Conservation (phyloP, 495 filamentous ascomycete species). For the Sporormia fimetaria region DNA sequence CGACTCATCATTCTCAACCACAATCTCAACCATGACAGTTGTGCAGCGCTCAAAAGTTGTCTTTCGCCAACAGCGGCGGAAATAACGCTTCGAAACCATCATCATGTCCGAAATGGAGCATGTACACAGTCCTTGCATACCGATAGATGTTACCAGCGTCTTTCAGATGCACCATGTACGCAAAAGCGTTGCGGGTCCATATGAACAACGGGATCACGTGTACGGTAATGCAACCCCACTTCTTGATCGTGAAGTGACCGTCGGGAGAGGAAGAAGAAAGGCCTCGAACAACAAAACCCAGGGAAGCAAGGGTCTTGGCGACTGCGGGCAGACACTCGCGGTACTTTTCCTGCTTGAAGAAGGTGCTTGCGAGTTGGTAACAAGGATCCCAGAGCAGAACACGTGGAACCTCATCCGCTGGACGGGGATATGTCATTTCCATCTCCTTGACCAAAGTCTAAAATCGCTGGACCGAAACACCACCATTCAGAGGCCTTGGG, state of each 20-base stretch:
- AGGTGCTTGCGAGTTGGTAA: conserved; percentile 1
- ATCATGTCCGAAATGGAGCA: too few relatives aligned
- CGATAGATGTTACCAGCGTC: not conserved
- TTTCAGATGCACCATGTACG: not conserved
- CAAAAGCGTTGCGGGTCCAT: conserved; percentile 3
- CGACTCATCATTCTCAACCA: too few relatives aligned
- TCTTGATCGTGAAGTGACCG: conserved; percentile 1
- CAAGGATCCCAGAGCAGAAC: conserved; percentile 5
- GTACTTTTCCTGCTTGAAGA: not conserved
- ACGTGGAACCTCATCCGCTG: conserved; percentile 5
- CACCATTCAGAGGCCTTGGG: not conserved
- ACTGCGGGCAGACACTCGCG: conserved; percentile 1
- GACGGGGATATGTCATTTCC: conserved; percentile 1
- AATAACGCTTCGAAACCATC: too few relatives aligned
- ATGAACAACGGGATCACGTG: conserved; percentile 6
- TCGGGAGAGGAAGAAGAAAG: conserved; percentile 1
- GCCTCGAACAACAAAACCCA: conserved; percentile 8
- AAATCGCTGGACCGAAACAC: not conserved
- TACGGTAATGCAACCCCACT: conserved; percentile 5
- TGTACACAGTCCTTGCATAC: conserved; percentile 10
- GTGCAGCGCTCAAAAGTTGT: too few relatives aligned
- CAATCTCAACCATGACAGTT: too few relatives aligned
- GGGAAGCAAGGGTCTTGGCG: conserved; percentile 1
- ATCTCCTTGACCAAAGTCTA: conserved; percentile 4
- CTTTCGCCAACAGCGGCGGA: too few relatives aligned